phyloP scores from a whole-genome alignment of 2,329 filamentous ascomycete species.

The Alternaria atra region DNA sequence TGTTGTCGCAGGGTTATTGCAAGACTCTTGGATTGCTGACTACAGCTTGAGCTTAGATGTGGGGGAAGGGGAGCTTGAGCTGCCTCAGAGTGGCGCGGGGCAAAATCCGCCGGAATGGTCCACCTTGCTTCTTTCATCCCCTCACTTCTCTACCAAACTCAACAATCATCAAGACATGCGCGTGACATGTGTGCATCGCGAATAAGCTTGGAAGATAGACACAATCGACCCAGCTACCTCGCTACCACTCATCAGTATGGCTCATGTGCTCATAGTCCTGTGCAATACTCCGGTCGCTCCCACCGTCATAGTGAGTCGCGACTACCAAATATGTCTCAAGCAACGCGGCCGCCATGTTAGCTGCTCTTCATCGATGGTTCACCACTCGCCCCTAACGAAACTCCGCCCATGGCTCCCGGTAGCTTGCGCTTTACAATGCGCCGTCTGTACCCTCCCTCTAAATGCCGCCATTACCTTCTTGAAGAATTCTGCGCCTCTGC shows the following conservation, averaged over 20 bases:
- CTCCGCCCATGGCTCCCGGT: slow-evolving; percentile 15
- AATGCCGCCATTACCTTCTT: slow-evolving; percentile 10
- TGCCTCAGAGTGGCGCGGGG: slow-evolving; percentile 24
- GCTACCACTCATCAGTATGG: not conserved
- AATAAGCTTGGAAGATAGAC: not conserved
- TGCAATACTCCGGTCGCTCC: slow-evolving; percentile 1
- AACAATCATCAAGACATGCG: not conserved
- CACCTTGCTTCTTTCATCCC: not conserved
- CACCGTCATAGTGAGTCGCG: slow-evolving; percentile 21
- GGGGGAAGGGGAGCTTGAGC: slow-evolving; percentile 13
- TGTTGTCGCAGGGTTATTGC: not conserved
- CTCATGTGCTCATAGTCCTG: not conserved
- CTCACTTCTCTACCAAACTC: not conserved
- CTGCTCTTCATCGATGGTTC: slow-evolving; percentile 6
- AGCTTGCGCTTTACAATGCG: slow-evolving; percentile 26
- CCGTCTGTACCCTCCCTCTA: slow-evolving; percentile 26
- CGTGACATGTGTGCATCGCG: not conserved
- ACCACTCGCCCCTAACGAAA: slow-evolving; percentile 8
- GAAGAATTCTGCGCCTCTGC: slow-evolving; percentile 22
- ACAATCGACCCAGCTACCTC: not conserved
- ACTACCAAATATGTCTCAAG: slow-evolving; percentile 12
- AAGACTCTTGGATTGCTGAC: not conserved
- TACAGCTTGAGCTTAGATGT: slow-evolving; percentile 1
- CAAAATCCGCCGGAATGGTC: slow-evolving; percentile 11
- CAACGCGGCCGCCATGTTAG: slow-evolving; percentile 20